These are phyloP conservation scores for Neurospora intermedia DNA, from an alignment of 495 filamentous ascomycete genomes.

Conservation along the genomic window DNA sequence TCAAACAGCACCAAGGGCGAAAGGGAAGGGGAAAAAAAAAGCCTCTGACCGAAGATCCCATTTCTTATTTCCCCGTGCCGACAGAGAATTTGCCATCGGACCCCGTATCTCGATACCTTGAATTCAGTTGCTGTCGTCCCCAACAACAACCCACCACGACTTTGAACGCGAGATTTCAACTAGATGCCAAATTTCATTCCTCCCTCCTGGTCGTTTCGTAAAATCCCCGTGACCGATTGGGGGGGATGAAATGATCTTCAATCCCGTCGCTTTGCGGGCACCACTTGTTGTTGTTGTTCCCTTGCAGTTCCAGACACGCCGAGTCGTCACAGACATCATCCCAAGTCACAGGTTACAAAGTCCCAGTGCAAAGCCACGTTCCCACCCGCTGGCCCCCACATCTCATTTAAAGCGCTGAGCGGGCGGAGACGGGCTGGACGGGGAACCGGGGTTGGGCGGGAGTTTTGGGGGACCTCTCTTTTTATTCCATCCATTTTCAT, in stretches of 20 bases:
- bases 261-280: neutral
- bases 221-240: neutral
- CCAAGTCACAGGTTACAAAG: neutral
- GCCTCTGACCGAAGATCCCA: neutral
- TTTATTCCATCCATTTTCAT: neutral
- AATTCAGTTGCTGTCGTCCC: neutral
- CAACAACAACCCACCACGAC: neutral
- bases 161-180: neutral
- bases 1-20: neutral
- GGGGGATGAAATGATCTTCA: neutral
- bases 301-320: neutral
- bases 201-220: neutral
- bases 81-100: neutral
- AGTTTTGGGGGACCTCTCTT: neutral
- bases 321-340: neutral
- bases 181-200: neutral
- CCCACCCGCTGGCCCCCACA: conserved; percentile 2
- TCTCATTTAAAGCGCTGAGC: conserved; percentile 10
- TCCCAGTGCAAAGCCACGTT: neutral
- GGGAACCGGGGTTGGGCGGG: neutral
- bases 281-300: neutral
- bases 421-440: neutral
- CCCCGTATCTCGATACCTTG: neutral
- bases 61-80: neutral
- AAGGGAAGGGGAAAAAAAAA: neutral